Base-by-base conservation (phyloP, 208 protist species). In the Wallacemonas sp. region DNA sequence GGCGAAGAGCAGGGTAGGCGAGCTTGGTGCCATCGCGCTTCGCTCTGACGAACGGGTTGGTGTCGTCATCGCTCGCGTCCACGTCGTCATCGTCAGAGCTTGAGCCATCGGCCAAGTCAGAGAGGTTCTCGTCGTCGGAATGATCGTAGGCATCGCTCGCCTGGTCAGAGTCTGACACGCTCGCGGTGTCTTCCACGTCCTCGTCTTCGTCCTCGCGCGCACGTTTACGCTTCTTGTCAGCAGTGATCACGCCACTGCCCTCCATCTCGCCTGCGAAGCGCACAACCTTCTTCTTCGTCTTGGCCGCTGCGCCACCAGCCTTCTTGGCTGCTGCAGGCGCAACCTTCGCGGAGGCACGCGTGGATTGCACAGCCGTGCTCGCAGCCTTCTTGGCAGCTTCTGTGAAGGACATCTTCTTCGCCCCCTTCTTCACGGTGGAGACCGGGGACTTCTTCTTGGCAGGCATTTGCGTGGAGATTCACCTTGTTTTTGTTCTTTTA, bases 1-100 rank as follows among this genome's bases (percentile, higher is more conserved):
- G 81, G n/a, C 80, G 77, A 12, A 95, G 82, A 9, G 49, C 90
- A 4, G 73, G 49, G 72, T 95, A 95, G 19, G 84, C 62, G 19
- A 83, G 68, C 39, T 56, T 59, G 11, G 45, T 74, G 56, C 72
- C 75, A 6, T 68, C 67, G 36, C 69, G 66, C 53, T 78, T 64
- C 3, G 75, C 53, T 61, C 67, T 68, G 31, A 75, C 68, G 53
- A 79, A 80, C 0, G 72, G 77, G 62, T 85, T 84, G 31, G 69
- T 62, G 38, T 72, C 65, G 38, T 79, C 65, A 59, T 68, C 66
- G n/a, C 34, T 53, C n/a, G n/a, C n/a, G 15, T 70, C 79, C 0
- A 53, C 53, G n/a, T 63, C 54, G 11, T 26, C 60, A 22, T 64
- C 62, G 44, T 54, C 53, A 15, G 11, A 34, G 61, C 59, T 67